Percentiles rank a stretch among this genome's conserved stretches.
These are phyloP conservation scores for Aleurites moluccanus DNA, from an alignment of 441 rosid species.

Conservation along the genomic window DNA sequence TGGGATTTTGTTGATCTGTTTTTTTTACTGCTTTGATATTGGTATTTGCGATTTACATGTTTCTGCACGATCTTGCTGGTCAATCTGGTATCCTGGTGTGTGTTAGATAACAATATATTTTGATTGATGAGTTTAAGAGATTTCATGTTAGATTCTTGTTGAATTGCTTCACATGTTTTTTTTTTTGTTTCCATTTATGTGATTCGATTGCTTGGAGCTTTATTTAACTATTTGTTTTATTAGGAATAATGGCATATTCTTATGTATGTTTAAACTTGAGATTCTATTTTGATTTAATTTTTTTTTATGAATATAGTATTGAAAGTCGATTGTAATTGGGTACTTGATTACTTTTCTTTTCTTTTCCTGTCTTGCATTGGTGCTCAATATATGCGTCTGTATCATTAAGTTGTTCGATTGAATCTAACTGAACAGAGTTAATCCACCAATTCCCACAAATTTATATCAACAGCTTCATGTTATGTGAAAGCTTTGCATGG, in stretches of 20 bases:
- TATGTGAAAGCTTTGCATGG: background rate
- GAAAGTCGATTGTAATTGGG: background rate
- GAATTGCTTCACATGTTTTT: background rate
- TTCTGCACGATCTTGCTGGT: constrained; percentile 16
- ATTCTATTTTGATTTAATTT: background rate
- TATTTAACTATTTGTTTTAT: background rate
- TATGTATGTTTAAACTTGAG: background rate
- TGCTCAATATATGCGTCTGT: background rate
- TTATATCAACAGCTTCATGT: constrained; percentile 3
- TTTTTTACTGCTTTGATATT: background rate
- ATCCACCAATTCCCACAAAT: constrained; percentile 1
- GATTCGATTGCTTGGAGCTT: background rate
- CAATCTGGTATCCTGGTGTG: constrained; percentile 11
- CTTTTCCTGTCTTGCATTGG: background rate
- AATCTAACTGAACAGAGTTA: background rate
- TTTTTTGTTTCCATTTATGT: background rate
- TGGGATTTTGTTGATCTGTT: too few relatives aligned
- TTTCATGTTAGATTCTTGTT: background rate
- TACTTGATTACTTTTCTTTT: background rate
- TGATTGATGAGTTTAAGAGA: background rate
- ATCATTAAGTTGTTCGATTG: background rate
- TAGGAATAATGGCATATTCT: background rate
- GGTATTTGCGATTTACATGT: constrained; percentile 1
- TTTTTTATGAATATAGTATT: background rate
- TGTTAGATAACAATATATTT: background rate